These are phyloP conservation scores for Oidiodendron maius DNA, from an alignment of 495 filamentous ascomycete genomes.

Conservation along the genomic window DNA sequence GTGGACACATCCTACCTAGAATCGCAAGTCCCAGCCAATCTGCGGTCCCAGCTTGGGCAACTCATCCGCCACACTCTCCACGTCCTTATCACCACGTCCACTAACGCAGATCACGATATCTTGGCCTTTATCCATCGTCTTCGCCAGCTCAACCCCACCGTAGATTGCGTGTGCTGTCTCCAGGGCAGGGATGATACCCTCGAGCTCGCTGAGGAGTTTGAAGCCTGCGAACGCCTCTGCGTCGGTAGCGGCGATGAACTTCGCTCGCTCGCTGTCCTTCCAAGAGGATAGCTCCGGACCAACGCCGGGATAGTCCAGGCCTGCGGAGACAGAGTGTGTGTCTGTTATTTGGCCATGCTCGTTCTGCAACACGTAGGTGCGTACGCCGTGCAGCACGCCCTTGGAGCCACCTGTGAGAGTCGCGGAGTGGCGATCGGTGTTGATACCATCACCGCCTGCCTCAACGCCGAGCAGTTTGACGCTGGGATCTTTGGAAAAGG, in stretches of 20 bases:
- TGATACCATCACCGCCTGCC: conserved; percentile 91
- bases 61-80: conserved; percentile 95
- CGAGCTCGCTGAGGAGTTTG: conserved; percentile 70
- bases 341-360: conserved; percentile 87
- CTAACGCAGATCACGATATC: conserved; percentile 93
- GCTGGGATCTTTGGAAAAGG: conserved; percentile 76
- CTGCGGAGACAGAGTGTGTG: conserved; percentile 95
- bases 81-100: conserved; percentile 95
- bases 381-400: conserved; percentile 91
- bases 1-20: too few relatives aligned
- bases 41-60: conserved; percentile 80
- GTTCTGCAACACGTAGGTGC: conserved; percentile 92
- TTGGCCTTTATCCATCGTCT: conserved; percentile 81
- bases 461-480: conserved; percentile 93
- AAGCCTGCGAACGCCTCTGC: conserved; percentile 90
- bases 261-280: conserved; percentile 84
- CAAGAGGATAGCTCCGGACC: conserved; percentile 86
- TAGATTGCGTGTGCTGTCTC: conserved; percentile 92
- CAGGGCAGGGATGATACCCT: conserved; percentile 95
- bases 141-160: conserved; percentile 83
- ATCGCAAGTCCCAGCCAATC: conserved; percentile 96
- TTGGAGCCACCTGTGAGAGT: conserved; percentile 83
- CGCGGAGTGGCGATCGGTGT: conserved; percentile 80
- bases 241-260: conserved; percentile 89
- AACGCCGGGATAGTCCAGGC: conserved; percentile 94